Evolutionary conservation across 331 rosid genomes (phyloP), one percentile per base, ranked within the genome.

Genomic region (Spiraea crenata): DNA sequence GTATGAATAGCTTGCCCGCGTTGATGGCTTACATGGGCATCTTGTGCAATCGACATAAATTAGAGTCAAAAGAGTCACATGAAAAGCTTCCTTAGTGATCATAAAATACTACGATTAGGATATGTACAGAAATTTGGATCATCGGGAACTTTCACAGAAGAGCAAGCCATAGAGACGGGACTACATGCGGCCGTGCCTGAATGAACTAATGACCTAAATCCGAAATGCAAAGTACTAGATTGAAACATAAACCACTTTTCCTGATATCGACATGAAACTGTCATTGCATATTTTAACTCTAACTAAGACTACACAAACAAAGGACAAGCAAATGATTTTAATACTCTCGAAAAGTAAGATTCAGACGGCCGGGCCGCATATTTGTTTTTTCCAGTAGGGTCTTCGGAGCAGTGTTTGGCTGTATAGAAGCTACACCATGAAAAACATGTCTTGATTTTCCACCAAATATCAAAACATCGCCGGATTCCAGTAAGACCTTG

Each of bases 401-500:
- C 67, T 14, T 42, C 1, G 99, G 95, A 51, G 96, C 90, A 54
- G 90, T 83, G 45, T 34, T 37, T 65, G 61, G 65, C 65, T 49
- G 38, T 79, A 91, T 84, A 56, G 71, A 57, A 39, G 72, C 9
- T 31, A 93, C 96, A 8, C 97, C 95, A 34, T 93, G 98, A 75
- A 87, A 93, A 50, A 90, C 12, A 37, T 60, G 56, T 63, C 96
- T 89, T 37, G 97, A 84, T 56, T 73, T 40, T 45, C 96, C 97
- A 74, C 96, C 97, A 71, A 91, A 89, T 77, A 93, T 87, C 64
- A 91, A 73, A 63, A 89, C 87, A 85, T 93, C 97, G 59, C 97
- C 99, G 4, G 95, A 89, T 58, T 86, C 76, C 25, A 91, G 84
- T 12, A 15, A 16, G 37, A 87, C 61, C 46, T 75, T 79, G 0